Conservation (phyloP, 2,329 filamentous ascomycete species). For the Colletotrichum sp. region DNA sequence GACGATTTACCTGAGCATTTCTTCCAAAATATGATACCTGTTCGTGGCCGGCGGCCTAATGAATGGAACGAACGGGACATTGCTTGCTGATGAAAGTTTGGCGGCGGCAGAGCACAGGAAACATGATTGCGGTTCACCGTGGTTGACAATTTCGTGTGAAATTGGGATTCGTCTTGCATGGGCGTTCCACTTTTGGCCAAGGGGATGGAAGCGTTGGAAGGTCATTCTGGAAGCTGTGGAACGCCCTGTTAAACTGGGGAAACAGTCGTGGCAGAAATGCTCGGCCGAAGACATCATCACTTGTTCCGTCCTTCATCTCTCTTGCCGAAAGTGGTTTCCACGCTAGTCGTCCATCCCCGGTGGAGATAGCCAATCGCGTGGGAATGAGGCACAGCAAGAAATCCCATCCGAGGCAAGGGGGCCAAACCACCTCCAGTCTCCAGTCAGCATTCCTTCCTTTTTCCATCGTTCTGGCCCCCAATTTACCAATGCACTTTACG, state of each 20-base stretch:
- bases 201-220: neutral
- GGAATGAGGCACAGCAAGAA: neutral
- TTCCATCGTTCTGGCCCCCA: neutral
- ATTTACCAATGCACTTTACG: neutral
- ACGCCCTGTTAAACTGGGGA: neutral
- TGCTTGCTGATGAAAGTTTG: neutral
- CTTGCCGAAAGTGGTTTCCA: conserved; percentile 2
- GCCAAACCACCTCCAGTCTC: neutral
- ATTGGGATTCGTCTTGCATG: neutral
- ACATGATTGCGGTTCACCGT: neutral
- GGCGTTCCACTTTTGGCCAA: neutral
- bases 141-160: neutral
- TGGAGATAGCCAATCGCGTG: neutral
- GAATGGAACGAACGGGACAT: neutral
- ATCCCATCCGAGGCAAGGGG: neutral
- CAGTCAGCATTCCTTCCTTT: neutral
- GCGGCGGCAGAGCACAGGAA: neutral
- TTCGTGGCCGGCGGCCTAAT: neutral
- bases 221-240: neutral
- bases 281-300: neutral
- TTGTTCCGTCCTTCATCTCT: neutral
- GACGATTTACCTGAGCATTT: neutral
- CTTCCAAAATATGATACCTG: conserved; percentile 10
- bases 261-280: neutral
- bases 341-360: neutral